A percentile compares a stretch with the other conserved stretches of the same genome.
Conservation (phyloP, 768 basidiomycete species). For the Xanthoconium purpureum region DNA sequence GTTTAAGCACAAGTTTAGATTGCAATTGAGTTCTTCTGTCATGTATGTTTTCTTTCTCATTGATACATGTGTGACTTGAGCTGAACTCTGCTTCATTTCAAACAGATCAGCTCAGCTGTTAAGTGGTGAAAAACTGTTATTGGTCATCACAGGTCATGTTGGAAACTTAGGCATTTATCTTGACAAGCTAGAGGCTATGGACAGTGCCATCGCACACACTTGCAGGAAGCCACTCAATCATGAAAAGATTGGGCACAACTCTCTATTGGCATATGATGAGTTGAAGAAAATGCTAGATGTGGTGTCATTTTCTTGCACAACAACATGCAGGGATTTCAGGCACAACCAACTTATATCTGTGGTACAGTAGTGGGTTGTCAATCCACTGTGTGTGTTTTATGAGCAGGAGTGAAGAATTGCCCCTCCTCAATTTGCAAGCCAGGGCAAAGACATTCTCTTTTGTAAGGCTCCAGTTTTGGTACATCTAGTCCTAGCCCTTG, state of each 20-base stretch:
- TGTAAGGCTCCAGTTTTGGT: too few species aligned
- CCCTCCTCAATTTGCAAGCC: constrained; percentile 44
- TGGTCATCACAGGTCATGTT: constrained; percentile 37
- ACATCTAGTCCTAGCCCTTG: not conserved
- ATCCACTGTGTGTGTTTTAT: constrained; percentile 45
- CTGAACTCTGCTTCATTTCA: not conserved
- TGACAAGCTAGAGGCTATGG: constrained; percentile 34
- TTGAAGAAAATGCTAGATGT: constrained; percentile 46
- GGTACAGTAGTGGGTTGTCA: constrained; percentile 35
- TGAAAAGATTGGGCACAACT: constrained; percentile 45
- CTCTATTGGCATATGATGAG: constrained; percentile 40
- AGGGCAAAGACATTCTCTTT: constrained; percentile 53
- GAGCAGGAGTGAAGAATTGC: constrained; percentile 48
- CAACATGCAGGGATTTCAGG: constrained; percentile 40
- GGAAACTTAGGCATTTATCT: constrained; percentile 39
- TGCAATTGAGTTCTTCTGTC: constrained; percentile 20
- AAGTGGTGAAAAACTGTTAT: constrained; percentile 37
- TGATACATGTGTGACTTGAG: too few species aligned
- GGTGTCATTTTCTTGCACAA: constrained; percentile 47
- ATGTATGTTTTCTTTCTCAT: too few species aligned
- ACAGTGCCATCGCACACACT: constrained; percentile 27
- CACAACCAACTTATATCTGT: constrained; percentile 38
- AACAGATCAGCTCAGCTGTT: constrained; percentile 40
- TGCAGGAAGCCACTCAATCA: constrained; percentile 36
- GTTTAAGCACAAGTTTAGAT: constrained; percentile 10